phyloP scores from a whole-genome alignment of 208 protist species.

The Leishmania amazonensis region DNA sequence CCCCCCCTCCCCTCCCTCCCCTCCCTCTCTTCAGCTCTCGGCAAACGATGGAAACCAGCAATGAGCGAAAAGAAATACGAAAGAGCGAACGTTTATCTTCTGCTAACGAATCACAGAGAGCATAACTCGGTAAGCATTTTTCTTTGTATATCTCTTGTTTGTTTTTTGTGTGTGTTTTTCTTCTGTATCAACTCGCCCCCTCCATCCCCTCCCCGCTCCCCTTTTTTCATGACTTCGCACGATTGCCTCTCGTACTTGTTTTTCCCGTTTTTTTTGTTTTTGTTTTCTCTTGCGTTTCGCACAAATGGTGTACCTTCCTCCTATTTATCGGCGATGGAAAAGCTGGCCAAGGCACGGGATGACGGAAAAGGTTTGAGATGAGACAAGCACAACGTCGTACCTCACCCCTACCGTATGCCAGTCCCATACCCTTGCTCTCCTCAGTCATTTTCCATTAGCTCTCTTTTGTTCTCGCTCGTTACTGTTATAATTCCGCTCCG shows the following conservation, averaged over 20 bases:
- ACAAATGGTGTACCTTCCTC: neutral
- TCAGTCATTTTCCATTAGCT: neutral
- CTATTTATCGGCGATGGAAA: neutral
- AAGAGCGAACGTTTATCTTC: neutral
- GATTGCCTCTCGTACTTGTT: neutral
- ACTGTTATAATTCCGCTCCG: neutral
- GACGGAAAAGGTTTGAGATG: slow-evolving; percentile 20
- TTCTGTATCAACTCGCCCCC: neutral
- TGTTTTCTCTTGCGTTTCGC: neutral
- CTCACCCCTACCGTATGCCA: slow-evolving; percentile 9
- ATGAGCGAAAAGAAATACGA: neutral
- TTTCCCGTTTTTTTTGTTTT: neutral
- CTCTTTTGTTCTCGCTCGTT: slow-evolving; percentile 2
- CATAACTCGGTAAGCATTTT: neutral
- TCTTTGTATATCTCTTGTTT: slow-evolving; percentile 6
- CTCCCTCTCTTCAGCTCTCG: neutral
- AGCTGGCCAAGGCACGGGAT: neutral
- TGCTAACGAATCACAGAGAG: neutral
- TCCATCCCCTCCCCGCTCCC: neutral
- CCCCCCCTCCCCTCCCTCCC: neutral
- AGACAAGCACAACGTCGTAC: slow-evolving; percentile 42
- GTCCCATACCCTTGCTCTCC: neutral
- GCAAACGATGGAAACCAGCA: neutral
- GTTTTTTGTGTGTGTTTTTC: neutral
- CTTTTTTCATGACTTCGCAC: neutral